These are phyloP conservation scores for Metschnikowia baotianmanensis DNA, from an alignment of 805 yeast species.

Conservation along the genomic window DNA sequence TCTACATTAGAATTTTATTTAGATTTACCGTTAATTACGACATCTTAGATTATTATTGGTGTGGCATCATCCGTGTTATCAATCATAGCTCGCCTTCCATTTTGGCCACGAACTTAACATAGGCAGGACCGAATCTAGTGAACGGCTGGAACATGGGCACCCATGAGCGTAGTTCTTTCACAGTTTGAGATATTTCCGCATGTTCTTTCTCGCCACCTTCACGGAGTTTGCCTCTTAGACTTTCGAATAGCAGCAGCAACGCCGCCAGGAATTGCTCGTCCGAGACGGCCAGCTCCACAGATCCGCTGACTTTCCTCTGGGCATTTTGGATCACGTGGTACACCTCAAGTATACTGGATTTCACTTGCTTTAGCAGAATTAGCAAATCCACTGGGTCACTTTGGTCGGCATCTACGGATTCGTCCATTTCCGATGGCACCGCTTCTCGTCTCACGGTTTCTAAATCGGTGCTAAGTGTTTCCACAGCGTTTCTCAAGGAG, in stretches of 20 bases:
- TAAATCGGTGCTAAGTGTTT: slow-evolving; percentile 43
- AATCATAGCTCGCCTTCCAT: slow-evolving; percentile 25
- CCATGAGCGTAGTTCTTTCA: slow-evolving; percentile 47
- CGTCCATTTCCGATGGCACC: not conserved
- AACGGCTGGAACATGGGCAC: slow-evolving; percentile 54
- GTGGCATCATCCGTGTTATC: not conserved
- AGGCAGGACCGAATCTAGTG: slow-evolving; percentile 48
- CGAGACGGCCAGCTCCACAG: slow-evolving; percentile 9
- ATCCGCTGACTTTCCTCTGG: slow-evolving; percentile 12
- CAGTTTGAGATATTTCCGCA: slow-evolving; percentile 37
- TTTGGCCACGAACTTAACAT: slow-evolving; percentile 46
- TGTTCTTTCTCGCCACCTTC: slow-evolving; percentile 26
- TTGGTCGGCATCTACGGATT: not conserved
- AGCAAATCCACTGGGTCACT: slow-evolving; percentile 31
- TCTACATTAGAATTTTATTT: slow-evolving; percentile 1
- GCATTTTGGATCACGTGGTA: slow-evolving; percentile 41
- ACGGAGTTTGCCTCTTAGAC: slow-evolving; percentile 38
- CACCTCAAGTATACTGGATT: slow-evolving; percentile 46
- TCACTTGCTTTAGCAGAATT: slow-evolving; percentile 43
- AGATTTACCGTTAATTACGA: too few relatives aligned
- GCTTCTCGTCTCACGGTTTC: slow-evolving; percentile 6
- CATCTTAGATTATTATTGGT: not conserved
- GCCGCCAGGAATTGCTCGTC: slow-evolving; percentile 29
- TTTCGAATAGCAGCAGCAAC: slow-evolving; percentile 43
- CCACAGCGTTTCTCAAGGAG: slow-evolving; percentile 55